phyloP scores from a whole-genome alignment of 2,329 filamentous ascomycete species.

The Didymella glomerata region DNA sequence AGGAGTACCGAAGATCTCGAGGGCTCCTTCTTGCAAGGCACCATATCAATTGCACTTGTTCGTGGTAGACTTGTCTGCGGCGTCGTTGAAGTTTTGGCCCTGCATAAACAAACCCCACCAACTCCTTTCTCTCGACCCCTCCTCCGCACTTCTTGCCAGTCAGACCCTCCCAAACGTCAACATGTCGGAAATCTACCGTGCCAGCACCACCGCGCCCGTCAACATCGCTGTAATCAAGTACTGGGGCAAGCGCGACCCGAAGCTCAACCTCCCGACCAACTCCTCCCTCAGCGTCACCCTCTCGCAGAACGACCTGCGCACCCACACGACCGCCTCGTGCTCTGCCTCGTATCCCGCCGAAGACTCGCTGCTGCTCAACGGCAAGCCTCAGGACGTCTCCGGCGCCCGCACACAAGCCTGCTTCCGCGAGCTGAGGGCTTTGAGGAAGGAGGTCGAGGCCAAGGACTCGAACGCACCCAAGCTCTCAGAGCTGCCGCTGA shows the following conservation, averaged over 20 bases:
- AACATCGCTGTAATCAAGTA: slow-evolving; percentile 99
- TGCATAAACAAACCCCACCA: slow-evolving; percentile 41
- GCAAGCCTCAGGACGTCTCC: slow-evolving; percentile 80
- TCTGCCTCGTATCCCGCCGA: slow-evolving; percentile 71
- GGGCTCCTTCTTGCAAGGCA: neutral
- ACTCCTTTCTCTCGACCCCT: slow-evolving; percentile 21
- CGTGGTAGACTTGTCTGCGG: slow-evolving; percentile 1
- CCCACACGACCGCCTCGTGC: slow-evolving; percentile 94
- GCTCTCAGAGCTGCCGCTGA: slow-evolving; percentile 78
- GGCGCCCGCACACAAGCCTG: slow-evolving; percentile 94
- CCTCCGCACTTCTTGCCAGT: slow-evolving; percentile 10
- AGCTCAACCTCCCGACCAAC: slow-evolving; percentile 96
- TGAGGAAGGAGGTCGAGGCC: slow-evolving; percentile 78
- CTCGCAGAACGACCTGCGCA: slow-evolving; percentile 90
- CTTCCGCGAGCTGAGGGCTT: slow-evolving; percentile 81
- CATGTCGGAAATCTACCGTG: slow-evolving; percentile 75
- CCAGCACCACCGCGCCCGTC: slow-evolving; percentile 94
- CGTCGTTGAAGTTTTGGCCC: slow-evolving; percentile 28
- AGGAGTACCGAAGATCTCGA: neutral
- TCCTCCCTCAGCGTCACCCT: slow-evolving; percentile 97
- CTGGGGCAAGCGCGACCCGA: slow-evolving; percentile 96
- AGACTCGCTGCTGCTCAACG: slow-evolving; percentile 86
- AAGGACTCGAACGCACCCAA: slow-evolving; percentile 78
- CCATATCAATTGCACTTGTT: neutral
- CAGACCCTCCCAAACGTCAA: slow-evolving; percentile 17